Evolutionary conservation across 176 grass and related monocot genomes (phyloP), one percentile per base, ranked within the genome.

Genomic region (Paspalum vaginatum): DNA sequence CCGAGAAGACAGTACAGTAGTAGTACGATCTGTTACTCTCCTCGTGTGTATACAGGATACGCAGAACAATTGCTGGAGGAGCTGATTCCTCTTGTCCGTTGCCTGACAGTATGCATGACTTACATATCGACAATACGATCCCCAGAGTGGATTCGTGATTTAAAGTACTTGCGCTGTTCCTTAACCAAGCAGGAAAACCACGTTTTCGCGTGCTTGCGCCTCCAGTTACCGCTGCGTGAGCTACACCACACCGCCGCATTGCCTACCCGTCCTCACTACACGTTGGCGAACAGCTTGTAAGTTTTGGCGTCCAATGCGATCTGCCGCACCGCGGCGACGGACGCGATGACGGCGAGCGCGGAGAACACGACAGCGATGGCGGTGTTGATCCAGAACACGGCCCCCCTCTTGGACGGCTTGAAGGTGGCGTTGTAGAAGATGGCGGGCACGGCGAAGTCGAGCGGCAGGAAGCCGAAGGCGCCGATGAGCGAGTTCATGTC

Each of bases 271-370:
- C 6, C 6, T 76, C 16, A n/a, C 25, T 82, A 98, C 43, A 95
- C 90, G 86, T 99, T 99, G 4, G 96, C 88, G 86, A 99, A 99
- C 2, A 99, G 86, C 61, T 99, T 99, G 59, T 99, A 95, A 5
- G 52, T 80, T 1, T 66, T 93, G 44, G 96, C 92, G 65, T 99
- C 96, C 16, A 95, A 76, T 24, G 50, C 68, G 15, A 99, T 88
- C 83, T 99, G 96, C 76, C 96, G 87, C 61, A 95, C 88, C 1
- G 92, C 90, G 2, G 92, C 60, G 65, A 99, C 81, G 49, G 88
- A 94, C 22, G 88, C 84, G 22, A 95, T 5, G 3, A 93, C 81
- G 0, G 95, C 86, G 7, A 98, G 47, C 41, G 56, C 49, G 5
- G 92, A 84, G 82, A 95, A 98, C 20, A 98, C 86, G 43, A 84